phyloP scores from a whole-genome alignment of 345 rosid species.

The Corchorus olitorius region DNA sequence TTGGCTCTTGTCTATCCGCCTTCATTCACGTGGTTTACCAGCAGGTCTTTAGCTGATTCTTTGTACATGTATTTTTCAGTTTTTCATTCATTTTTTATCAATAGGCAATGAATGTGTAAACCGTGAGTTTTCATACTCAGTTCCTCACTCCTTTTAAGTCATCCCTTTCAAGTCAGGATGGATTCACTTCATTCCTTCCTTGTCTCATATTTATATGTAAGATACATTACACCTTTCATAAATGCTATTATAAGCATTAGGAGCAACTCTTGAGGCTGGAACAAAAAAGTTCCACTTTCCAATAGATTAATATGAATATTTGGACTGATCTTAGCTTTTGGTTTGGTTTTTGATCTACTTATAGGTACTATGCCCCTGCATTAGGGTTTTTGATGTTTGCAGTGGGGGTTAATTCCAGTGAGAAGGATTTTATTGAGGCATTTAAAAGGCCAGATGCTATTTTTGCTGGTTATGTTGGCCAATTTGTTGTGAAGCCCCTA shows the following conservation, averaged over 20 bases:
- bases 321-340: conserved; percentile 15
- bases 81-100: not conserved
- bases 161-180: not conserved
- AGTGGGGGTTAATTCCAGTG: conserved; percentile 88
- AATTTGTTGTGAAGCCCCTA: conserved; percentile 80
- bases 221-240: not conserved
- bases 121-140: not conserved
- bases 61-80: not conserved
- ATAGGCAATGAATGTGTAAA: not conserved
- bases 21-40: conserved; percentile 94
- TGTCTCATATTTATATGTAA: not conserved
- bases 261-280: conserved; percentile 5
- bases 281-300: not conserved
- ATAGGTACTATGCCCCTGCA: conserved; percentile 94
- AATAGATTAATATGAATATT: not conserved
- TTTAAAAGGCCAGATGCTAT: conserved; percentile 78
- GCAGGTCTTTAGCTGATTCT: conserved; percentile 48
- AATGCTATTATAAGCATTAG: not conserved
- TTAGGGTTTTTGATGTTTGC: conserved; percentile 98
- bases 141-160: not conserved
- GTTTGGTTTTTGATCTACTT: conserved; percentile 18
- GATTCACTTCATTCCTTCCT: not conserved
- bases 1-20: conserved; percentile 93
- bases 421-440: conserved; percentile 86
- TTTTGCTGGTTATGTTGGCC: conserved; percentile 78